phyloP scores from a whole-genome alignment of 1,284 basidiomycete species.

The Cryptococcus sp. region DNA sequence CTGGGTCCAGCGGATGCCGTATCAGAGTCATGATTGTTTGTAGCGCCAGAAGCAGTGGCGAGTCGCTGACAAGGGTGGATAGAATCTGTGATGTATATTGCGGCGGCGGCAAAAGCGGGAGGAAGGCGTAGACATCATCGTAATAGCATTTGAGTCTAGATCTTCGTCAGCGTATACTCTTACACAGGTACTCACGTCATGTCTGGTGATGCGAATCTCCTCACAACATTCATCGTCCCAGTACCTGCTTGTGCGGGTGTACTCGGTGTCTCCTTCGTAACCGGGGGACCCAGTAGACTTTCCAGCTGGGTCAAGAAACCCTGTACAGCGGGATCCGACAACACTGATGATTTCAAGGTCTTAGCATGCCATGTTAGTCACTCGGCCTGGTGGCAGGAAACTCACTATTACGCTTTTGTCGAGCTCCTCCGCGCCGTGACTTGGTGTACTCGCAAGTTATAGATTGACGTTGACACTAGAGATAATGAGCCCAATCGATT shows the following conservation, averaged over 20 bases:
- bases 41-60: constrained; percentile 49
- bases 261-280: constrained; percentile 9
- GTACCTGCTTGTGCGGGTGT: constrained; percentile 6
- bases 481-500: too few species aligned
- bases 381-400: too few species aligned
- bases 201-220: constrained; percentile 34
- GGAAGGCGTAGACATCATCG: constrained; percentile 52
- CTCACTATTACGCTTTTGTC: constrained; percentile 48
- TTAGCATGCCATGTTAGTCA: too few species aligned
- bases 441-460: constrained; percentile 53
- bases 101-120: constrained; percentile 49
- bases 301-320: constrained; percentile 33
- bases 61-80: constrained; percentile 36
- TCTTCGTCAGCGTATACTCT: neutral
- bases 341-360: too few species aligned
- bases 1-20: constrained; percentile 47
- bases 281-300: constrained; percentile 24
- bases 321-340: too few species aligned
- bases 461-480: neutral
- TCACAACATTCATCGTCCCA: constrained; percentile 43
- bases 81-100: constrained; percentile 39
- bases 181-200: constrained; percentile 36
- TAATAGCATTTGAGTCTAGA: constrained; percentile 49
- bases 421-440: constrained; percentile 51
- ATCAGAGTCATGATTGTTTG: constrained; percentile 50